Percentiles rank a stretch among this genome's conserved stretches.
phyloP scores from a whole-genome alignment of 2,329 filamentous ascomycete species.

The Anisogramma anomala region DNA sequence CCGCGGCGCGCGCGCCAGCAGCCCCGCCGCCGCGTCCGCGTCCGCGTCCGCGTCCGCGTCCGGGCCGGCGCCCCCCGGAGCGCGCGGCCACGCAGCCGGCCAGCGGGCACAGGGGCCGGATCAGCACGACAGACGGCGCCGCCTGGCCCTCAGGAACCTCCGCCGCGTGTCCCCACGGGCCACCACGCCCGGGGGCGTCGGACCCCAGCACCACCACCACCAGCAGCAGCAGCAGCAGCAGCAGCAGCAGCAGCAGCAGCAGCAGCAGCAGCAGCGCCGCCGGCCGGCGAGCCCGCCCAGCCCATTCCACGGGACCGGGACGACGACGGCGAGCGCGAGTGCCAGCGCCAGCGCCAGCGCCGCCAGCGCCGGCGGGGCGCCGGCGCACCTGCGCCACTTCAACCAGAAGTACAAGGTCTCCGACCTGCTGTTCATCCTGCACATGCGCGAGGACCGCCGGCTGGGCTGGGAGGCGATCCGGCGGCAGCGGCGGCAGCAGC shows the following conservation, averaged over 20 bases:
- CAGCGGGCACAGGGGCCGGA: too few relatives aligned
- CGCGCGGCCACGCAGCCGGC: too few relatives aligned
- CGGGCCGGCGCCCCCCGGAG: too few relatives aligned
- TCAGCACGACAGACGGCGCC: not conserved
- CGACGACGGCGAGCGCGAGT: too few relatives aligned
- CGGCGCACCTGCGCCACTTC: slow-evolving; percentile 15
- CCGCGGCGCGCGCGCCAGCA: slow-evolving; percentile 3
- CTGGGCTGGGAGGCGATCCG: slow-evolving; percentile 12
- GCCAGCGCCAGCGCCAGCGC: too few relatives aligned
- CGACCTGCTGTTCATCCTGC: slow-evolving; percentile 13
- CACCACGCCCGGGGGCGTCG: not conserved
- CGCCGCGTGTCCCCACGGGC: slow-evolving; percentile 5
- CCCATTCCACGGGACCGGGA: too few relatives aligned
- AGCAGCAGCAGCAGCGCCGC: not conserved
- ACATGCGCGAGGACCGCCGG: slow-evolving; percentile 12
- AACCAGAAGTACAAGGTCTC: slow-evolving; percentile 12
- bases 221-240: not conserved
- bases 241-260: not conserved
- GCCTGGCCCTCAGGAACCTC: not conserved
- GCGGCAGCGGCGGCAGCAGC: slow-evolving; percentile 7
- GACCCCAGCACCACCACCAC: too few relatives aligned
- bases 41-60: too few relatives aligned
- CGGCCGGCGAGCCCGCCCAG: not conserved
- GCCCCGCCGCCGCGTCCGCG: not conserved
- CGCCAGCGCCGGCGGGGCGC: too few relatives aligned